Evolutionary conservation across 2,329 filamentous ascomycete genomes (phyloP).

Genomic region (Colletotrichum acutatum): DNA sequence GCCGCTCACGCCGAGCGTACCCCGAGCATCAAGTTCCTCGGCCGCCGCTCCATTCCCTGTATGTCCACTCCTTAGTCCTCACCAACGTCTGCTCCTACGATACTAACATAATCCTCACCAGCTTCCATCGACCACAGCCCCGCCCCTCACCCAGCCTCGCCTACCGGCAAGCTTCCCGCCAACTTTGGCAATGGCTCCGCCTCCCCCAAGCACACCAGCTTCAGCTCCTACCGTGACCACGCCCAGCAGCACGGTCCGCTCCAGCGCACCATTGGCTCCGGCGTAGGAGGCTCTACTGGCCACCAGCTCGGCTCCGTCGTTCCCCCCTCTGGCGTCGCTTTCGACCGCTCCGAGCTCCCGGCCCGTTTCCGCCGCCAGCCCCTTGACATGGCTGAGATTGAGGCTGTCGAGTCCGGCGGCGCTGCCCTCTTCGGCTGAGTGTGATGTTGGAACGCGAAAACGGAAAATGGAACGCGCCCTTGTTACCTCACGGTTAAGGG

Average conservation of each 20-base stretch:
- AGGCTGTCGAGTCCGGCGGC: conserved; percentile 93
- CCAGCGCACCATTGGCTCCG: conserved; percentile 63
- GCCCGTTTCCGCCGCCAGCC: conserved; percentile 80
- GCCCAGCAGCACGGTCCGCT: conserved; percentile 83
- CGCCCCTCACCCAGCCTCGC: conserved; percentile 78
- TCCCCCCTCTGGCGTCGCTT: conserved; percentile 79
- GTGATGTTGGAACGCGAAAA: background rate
- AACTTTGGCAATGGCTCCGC: conserved; percentile 52
- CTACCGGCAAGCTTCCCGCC: conserved; percentile 70
- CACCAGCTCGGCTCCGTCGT: conserved; percentile 77
- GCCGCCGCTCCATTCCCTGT: conserved; percentile 70
- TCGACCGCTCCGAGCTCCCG: conserved; percentile 91
- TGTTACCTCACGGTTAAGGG: background rate
- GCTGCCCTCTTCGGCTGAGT: conserved; percentile 67
- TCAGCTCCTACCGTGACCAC: conserved; percentile 82
- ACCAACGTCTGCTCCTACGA: background rate
- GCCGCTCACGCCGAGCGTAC: conserved; percentile 69
- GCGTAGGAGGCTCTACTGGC: conserved; percentile 73
- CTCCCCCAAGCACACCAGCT: conserved; percentile 65
- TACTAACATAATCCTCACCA: conserved; percentile 50
- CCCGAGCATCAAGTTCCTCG: conserved; percentile 71
- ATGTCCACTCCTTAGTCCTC: conserved; percentile 42
- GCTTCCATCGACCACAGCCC: conserved; percentile 79
- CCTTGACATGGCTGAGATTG: conserved; percentile 87
- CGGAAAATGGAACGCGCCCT: background rate